Evolutionary conservation across 2,329 filamentous ascomycete species (phyloP).

Genomic region (Pseudopithomyces maydicus): DNA sequence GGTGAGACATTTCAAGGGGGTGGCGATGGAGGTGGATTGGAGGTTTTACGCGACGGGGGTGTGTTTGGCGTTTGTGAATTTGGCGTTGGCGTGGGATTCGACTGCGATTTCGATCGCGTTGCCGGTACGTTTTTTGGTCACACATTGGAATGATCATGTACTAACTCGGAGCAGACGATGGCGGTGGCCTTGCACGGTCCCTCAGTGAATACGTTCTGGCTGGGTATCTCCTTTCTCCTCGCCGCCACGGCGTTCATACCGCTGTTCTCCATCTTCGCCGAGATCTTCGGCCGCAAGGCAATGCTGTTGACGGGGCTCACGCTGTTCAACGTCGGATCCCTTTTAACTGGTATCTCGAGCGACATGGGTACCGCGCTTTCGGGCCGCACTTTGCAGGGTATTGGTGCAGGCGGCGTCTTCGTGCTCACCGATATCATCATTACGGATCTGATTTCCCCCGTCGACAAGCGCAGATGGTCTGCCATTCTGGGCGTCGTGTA

Average conservation of each 20-base stretch:
- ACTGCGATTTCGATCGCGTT: slow-evolving; percentile 26
- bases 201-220: slow-evolving; percentile 54
- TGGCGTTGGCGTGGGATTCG: slow-evolving; percentile 29
- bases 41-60: slow-evolving; percentile 28
- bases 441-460: slow-evolving; percentile 46
- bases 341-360: slow-evolving; percentile 47
- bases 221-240: slow-evolving; percentile 55
- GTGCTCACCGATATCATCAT: slow-evolving; percentile 50
- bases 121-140: slow-evolving; percentile 20
- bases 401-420: slow-evolving; percentile 53
- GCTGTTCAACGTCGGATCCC: slow-evolving; percentile 52
- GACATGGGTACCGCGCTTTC: slow-evolving; percentile 47
- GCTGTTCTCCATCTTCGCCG: slow-evolving; percentile 49
- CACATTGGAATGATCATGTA: neutral
- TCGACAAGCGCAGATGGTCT: slow-evolving; percentile 24
- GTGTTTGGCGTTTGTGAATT: slow-evolving; percentile 29
- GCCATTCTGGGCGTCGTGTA: slow-evolving; percentile 28
- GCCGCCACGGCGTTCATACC: slow-evolving; percentile 51
- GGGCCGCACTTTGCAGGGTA: slow-evolving; percentile 53
- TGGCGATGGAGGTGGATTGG: slow-evolving; percentile 20
- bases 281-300: slow-evolving; percentile 56
- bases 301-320: slow-evolving; percentile 50
- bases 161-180: slow-evolving; percentile 32
- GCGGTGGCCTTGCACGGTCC: slow-evolving; percentile 41
- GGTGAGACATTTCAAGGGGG: slow-evolving; percentile 13